phyloP scores from a whole-genome alignment of 495 filamentous ascomycete species.

The Neurospora africana region DNA sequence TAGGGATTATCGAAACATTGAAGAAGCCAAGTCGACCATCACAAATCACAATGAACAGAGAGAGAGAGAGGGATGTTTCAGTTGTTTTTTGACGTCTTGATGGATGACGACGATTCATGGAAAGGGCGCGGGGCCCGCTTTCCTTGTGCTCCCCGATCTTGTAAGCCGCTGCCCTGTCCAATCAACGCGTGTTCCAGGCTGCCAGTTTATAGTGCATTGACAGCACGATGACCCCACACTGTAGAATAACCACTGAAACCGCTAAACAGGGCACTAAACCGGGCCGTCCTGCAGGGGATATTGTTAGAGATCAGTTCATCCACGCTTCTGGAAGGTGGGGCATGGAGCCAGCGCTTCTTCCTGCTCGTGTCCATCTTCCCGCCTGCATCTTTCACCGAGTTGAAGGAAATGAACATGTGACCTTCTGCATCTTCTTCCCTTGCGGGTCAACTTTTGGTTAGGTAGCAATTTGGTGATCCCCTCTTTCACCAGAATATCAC shows the following conservation, averaged over 20 bases:
- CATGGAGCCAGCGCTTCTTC: neutral
- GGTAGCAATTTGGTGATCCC: neutral
- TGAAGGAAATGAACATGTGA: neutral
- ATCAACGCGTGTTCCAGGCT: neutral
- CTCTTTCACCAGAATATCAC: neutral
- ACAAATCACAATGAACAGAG: neutral
- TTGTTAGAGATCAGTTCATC: neutral
- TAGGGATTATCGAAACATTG: neutral
- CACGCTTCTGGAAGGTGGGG: neutral
- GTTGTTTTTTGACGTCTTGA: slow-evolving; percentile 3
- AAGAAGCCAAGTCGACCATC: neutral
- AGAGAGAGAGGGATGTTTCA: neutral
- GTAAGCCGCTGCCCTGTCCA: neutral
- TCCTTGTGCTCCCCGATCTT: neutral
- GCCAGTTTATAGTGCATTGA: neutral
- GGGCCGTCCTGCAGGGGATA: neutral
- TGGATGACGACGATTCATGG: neutral
- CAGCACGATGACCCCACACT: neutral
- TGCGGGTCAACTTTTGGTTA: neutral
- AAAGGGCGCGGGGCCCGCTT: no score
- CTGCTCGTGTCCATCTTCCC: neutral
- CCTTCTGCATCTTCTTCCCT: neutral
- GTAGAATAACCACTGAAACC: neutral
- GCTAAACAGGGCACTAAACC: neutral
- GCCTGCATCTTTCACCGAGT: neutral